A percentile compares a stretch with the other conserved stretches of the same genome.
Evolutionary conservation across 2,329 filamentous ascomycete genomes (phyloP).

Genomic region (Penicillium psychrosexuale): DNA sequence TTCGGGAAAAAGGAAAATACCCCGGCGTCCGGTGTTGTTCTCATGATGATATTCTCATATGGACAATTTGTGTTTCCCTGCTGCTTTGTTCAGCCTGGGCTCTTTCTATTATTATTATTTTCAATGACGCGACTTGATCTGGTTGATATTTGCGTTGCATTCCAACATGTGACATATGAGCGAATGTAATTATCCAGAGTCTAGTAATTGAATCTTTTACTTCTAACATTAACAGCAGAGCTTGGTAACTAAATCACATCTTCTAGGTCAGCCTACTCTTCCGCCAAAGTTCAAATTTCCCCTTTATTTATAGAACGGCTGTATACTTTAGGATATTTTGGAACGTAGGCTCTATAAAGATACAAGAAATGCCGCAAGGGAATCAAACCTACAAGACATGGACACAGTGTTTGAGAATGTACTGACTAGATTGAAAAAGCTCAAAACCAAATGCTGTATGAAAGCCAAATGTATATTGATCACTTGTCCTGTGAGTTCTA

Average conservation of each 20-base stretch:
- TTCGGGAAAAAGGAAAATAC: constrained; percentile 10
- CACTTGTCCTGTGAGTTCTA: neutral
- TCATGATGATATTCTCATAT: constrained; percentile 1
- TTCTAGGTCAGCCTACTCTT: neutral
- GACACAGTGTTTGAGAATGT: neutral
- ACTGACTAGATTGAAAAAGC: neutral
- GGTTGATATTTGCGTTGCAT: neutral
- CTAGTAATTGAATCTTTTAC: neutral
- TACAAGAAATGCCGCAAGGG: neutral
- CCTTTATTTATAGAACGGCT: neutral
- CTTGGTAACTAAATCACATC: neutral
- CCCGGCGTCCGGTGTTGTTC: constrained; percentile 10
- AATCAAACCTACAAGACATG: neutral
- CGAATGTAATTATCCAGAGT: neutral
- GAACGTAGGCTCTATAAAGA: neutral
- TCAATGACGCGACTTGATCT: neutral
- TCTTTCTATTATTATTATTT: neutral
- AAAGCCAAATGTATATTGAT: neutral
- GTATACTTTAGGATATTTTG: too few species aligned
- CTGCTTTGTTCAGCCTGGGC: neutral
- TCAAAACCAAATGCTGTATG: neutral
- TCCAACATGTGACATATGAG: neutral
- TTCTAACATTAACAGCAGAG: neutral
- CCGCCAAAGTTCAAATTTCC: neutral
- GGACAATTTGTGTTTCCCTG: constrained; percentile 3